Evolutionary conservation across 2,329 filamentous ascomycete genomes (phyloP), one percentile per base, ranked within the genome.

Genomic region (Spiromastix sp.): DNA sequence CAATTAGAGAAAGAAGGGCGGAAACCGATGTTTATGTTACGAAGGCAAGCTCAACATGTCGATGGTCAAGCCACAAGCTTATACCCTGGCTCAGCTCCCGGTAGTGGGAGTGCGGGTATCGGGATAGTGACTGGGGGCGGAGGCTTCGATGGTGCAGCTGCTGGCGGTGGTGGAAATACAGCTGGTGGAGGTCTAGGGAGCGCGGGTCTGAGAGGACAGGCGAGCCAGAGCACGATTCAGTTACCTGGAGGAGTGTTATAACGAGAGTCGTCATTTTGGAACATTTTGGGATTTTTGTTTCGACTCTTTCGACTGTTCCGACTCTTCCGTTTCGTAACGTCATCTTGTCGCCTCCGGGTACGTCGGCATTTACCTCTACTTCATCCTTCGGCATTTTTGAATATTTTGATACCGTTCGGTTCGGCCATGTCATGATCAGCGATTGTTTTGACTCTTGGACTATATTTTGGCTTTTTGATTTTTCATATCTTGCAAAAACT

Each of bases 11-110:
- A 87, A 57, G 91, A 96, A 64, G 91, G 91, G 30, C 82, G 93
- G 63, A 98, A 96, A 57, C 91, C 91, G 15, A 96, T 96, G 91
- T 98, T 98, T 54, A 98, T 98, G 91, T 67, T 98, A 38, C 70
- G 91, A 36, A 72, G 72, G 46, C 70, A 79, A 46, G 71, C 74
- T n/a, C 70, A 72, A 36, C 60, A 67, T 3, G 52, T 60, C 21
- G 67, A 70, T 43, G 64, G 64, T 12, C 63, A 64, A 59, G 56
- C 37, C 7, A 47, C 46, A 20, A 49, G 45, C 36, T 46, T 48
- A 19, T 42, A 48, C 34, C 32, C 41, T n/a, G 44, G 42, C 8
- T 39, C 35, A 9, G 48, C 48, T 3, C 48, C 53, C 10, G 47
- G 32, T 2, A 7, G 32, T 31, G 26, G 32, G 18, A 13, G 17